These are phyloP conservation scores for Choanephora cucurbitarum DNA, from an alignment of 371 early-diverging fungal genomes.

Conservation along the genomic window DNA sequence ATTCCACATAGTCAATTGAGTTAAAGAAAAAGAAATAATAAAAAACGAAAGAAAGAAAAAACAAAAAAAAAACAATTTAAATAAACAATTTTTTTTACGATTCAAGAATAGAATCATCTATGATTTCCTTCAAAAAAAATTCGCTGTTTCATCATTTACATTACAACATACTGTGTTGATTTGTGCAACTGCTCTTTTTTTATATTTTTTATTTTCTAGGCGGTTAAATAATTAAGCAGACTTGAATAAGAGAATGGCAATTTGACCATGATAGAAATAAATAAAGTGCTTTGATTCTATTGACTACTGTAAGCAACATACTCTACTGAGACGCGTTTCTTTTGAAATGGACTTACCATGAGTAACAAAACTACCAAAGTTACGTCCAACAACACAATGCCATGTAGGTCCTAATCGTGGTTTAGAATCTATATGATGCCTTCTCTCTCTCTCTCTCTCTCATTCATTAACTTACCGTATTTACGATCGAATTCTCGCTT, in stretches of 20 bases:
- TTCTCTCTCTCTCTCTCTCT: too few species aligned
- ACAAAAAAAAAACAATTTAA: constrained; percentile 3
- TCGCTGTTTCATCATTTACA: constrained; percentile 17
- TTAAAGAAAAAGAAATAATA: constrained; percentile 1
- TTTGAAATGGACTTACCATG: constrained; percentile 76
- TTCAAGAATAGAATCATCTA: constrained; percentile 5
- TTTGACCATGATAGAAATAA: constrained; percentile 96
- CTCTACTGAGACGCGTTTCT: not conserved
- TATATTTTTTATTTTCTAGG: not conserved
- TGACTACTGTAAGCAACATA: not conserved
- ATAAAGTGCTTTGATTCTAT: constrained; percentile 93
- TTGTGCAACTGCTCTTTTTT: not conserved
- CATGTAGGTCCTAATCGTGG: constrained; percentile 87
- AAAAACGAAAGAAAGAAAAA: constrained; percentile 1
- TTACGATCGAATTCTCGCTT: constrained; percentile 98
- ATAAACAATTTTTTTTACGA: constrained; percentile 2
- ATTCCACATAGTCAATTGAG: constrained; percentile 10
- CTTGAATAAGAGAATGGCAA: constrained; percentile 95
- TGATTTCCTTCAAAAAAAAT: constrained; percentile 3
- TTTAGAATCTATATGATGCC: too few species aligned
- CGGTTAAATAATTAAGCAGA: constrained; percentile 65
- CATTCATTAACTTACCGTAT: constrained; percentile 61
- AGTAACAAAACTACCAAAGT: constrained; percentile 97
- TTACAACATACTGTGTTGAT: too few species aligned
- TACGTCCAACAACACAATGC: constrained; percentile 98